Evolutionary conservation across 2,329 filamentous ascomycete genomes (phyloP), one percentile per base, ranked within the genome.

Genomic region (Neofusicoccum sp.): DNA sequence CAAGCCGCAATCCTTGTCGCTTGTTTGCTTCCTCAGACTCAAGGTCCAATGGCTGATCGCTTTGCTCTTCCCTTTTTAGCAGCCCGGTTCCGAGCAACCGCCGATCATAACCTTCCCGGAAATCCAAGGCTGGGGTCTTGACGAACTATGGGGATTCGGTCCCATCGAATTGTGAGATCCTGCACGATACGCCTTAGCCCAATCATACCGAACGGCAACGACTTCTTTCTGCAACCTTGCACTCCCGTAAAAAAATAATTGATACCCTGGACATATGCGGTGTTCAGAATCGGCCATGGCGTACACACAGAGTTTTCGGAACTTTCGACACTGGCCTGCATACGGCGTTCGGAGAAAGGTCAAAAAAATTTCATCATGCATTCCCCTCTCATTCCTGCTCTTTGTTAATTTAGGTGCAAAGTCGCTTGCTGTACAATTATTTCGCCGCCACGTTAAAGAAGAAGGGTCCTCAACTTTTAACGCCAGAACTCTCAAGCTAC

Each of bases 111-210:
- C 31, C 33, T 61, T 61, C 14, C 51, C 59, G 4, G 59, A 61
- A n/a, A 56, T 57, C 26, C 48, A 61, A 28, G 48, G 34, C n/a
- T 61, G 59, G 59, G 43, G 14, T 40, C 30, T 61, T 14, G 41
- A 61, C 30, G 59, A 61, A 14, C 34, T 61, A 1, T 61, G 59
- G 59, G 41, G 43, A 3, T 61, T 56, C 44, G 59, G 59, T 11
- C 59, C 49, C 6, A 49, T 36, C 30, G 59, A 61, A 5, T n/a
- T 61, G 34, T 61, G 24, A 12, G 1, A 36, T 26, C 14, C 47
- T 24, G 5, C 30, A 41, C 36, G 36, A 54, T 11, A 54, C 16
- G 8, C 16, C 41, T 41, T 36, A 40, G 36, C 4, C n/a, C n/a
- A n/a, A n/a, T n/a, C n/a, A n/a, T n/a, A n/a, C n/a, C 5, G 7